Evolutionary conservation across 2,329 filamentous ascomycete genomes (phyloP).

Genomic region (Salinomyces thailandicus): DNA sequence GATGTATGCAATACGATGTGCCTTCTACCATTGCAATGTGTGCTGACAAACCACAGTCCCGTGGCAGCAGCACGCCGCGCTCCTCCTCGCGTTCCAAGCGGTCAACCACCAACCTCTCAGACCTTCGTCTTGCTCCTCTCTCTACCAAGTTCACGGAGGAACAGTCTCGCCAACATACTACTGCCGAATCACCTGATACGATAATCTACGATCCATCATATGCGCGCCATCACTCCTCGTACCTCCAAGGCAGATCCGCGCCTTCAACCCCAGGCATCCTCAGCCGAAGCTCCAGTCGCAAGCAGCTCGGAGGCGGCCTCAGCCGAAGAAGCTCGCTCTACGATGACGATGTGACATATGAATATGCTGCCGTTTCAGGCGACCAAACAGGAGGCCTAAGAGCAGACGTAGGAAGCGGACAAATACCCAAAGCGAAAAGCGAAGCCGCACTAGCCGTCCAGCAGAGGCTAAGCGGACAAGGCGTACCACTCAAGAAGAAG

Average conservation of each 20-base stretch:
- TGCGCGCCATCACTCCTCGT: conserved; percentile 30
- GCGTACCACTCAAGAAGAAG: conserved; percentile 10
- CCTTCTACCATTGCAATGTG: no score
- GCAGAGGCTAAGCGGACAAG: conserved; percentile 14
- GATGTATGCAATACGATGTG: no score
- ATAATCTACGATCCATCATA: conserved; percentile 16
- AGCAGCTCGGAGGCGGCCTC: conserved; percentile 22
- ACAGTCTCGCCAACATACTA: conserved; percentile 24
- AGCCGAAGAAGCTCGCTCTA: conserved; percentile 23
- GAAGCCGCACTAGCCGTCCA: conserved; percentile 30
- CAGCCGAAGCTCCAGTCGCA: conserved; percentile 31
- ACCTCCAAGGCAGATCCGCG: conserved; percentile 39
- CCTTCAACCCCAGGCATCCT: conserved; percentile 41
- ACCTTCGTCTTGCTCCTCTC: conserved; percentile 52
- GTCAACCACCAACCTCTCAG: conserved; percentile 49
- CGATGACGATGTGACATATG: conserved; percentile 16
- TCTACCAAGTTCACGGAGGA: conserved; percentile 33
- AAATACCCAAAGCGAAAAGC: conserved; percentile 37
- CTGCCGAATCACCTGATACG: conserved; percentile 21
- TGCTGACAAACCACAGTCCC: neutral
- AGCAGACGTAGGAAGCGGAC: conserved; percentile 14
- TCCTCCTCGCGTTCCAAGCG: conserved; percentile 32
- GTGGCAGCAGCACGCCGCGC: conserved; percentile 12
- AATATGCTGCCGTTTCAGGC: conserved; percentile 7
- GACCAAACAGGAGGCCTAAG: conserved; percentile 3